Evolutionary conservation across 495 filamentous ascomycete genomes (phyloP), one percentile per base, ranked within the genome.

Genomic region (Hamigera avellanea): DNA sequence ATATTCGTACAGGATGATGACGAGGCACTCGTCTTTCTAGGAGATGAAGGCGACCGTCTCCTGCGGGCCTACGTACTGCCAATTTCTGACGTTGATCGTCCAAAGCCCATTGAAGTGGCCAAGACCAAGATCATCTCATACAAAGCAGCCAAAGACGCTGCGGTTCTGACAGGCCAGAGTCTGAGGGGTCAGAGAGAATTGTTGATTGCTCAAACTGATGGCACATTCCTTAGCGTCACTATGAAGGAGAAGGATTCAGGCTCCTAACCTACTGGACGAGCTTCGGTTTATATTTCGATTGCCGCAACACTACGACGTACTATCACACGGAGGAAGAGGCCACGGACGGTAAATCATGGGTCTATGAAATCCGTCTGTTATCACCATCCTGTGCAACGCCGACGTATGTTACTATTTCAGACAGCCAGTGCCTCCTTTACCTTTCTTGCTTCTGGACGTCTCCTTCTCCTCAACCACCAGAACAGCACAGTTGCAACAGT

Each of bases 401-500:
- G 12, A 7, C 25, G 14, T 17, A 16, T n/a, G n/a, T n/a, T n/a
- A n/a, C n/a, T n/a, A n/a, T n/a, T n/a, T n/a, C n/a, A n/a, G n/a
- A n/a, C n/a, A n/a, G n/a, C n/a, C n/a, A n/a, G n/a, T n/a, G n/a
- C n/a, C n/a, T n/a, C n/a, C n/a, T n/a, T n/a, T n/a, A n/a, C n/a
- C n/a, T n/a, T n/a, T n/a, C n/a, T n/a, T n/a, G n/a, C n/a, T n/a
- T n/a, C n/a, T n/a, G n/a, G n/a, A n/a, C n/a, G n/a, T 18, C 8
- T 15, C 14, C 21, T 18, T 35, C 19, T 32, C n/a, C 25, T 44
- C 29, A 43, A 26, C 32, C 35, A 44, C 51, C 54, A 57, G 19
- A 34, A 49, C 10, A 41, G 35, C n/a, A 57, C 26, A 2, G 58
- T 62, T 5, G 48, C 33, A 2, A 39, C 37, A 7, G 54, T 62